A percentile compares a stretch with the other conserved stretches of the same genome.
These are phyloP conservation scores for Xylariales sp. DNA, from an alignment of 2,329 filamentous ascomycete genomes.

Conservation along the genomic window DNA sequence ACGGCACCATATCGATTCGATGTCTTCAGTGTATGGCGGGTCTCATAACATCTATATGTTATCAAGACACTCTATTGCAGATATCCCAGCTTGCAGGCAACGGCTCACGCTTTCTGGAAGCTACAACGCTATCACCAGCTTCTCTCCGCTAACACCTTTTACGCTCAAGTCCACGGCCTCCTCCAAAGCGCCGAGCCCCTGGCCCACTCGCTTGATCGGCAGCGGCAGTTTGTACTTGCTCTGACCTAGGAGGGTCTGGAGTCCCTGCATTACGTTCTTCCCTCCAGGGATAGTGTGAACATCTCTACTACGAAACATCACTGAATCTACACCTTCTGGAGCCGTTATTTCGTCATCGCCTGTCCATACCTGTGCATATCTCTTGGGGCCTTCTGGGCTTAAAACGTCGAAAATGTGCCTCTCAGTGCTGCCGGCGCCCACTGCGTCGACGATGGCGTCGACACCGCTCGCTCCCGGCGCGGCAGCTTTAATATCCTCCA, in stretches of 20 bases:
- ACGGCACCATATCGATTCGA: too few species aligned
- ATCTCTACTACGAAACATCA: conserved; percentile 15
- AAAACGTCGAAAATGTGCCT: conserved; percentile 20
- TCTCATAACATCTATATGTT: too few species aligned
- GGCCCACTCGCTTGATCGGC: conserved; percentile 15
- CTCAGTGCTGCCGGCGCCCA: conserved; percentile 19
- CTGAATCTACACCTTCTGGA: conserved; percentile 20
- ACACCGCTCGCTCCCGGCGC: conserved; percentile 19
- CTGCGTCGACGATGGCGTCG: conserved; percentile 28
- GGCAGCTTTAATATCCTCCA: conserved; percentile 14
- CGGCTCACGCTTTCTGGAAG: too few species aligned
- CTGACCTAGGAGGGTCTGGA: conserved; percentile 14
- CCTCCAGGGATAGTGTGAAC: conserved; percentile 3
- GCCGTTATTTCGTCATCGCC: conserved; percentile 12
- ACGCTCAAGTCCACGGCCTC: conserved; percentile 13
- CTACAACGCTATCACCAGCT: conserved; percentile 10
- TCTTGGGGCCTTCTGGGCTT: conserved; percentile 18
- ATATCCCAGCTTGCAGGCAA: too few species aligned
- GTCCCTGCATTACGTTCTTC: conserved; percentile 5
- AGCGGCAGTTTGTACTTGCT: conserved; percentile 20
- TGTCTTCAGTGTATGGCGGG: too few species aligned
- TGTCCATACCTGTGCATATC: conserved; percentile 24
- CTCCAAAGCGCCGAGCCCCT: conserved; percentile 19
- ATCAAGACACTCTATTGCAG: too few species aligned
- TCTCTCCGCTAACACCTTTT: conserved; percentile 8